These are phyloP conservation scores for Lodderomyces theae DNA, from an alignment of 1,139 yeast genomes.

Conservation along the genomic window DNA sequence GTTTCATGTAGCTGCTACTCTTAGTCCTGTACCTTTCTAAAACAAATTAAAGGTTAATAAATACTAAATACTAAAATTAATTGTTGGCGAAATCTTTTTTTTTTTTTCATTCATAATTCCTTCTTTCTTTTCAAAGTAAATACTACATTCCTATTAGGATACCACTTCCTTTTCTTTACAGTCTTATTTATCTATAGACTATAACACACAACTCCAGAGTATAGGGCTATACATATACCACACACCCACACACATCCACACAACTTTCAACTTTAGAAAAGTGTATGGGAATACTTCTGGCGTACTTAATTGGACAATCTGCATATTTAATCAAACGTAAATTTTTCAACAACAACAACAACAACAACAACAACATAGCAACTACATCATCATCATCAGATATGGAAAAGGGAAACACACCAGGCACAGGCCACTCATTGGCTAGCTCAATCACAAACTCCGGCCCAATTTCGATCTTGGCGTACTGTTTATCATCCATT, in stretches of 20 bases:
- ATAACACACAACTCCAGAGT: not conserved
- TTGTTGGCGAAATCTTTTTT: no score
- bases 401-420: constrained; percentile 30
- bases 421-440: constrained; percentile 19
- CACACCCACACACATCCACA: no score
- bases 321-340: constrained; percentile 30
- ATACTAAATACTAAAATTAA: no score
- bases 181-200: not conserved
- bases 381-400: constrained; percentile 5
- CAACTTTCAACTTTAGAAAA: no score
- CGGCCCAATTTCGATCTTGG: constrained; percentile 79
- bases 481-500: constrained; percentile 90
- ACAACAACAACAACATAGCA: constrained; percentile 2
- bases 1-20: no score
- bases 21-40: no score
- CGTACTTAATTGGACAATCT: constrained; percentile 38
- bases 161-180: not conserved
- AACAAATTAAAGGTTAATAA: no score
- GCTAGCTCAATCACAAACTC: constrained; percentile 57
- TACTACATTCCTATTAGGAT: no score
- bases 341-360: constrained; percentile 12
- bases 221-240: no score
- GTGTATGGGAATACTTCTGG: constrained; percentile 45
- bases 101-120: no score
- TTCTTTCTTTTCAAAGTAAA: no score